Evolutionary conservation across 208 protist genomes (phyloP).

Genomic region (Angomonas ambiguus): DNA sequence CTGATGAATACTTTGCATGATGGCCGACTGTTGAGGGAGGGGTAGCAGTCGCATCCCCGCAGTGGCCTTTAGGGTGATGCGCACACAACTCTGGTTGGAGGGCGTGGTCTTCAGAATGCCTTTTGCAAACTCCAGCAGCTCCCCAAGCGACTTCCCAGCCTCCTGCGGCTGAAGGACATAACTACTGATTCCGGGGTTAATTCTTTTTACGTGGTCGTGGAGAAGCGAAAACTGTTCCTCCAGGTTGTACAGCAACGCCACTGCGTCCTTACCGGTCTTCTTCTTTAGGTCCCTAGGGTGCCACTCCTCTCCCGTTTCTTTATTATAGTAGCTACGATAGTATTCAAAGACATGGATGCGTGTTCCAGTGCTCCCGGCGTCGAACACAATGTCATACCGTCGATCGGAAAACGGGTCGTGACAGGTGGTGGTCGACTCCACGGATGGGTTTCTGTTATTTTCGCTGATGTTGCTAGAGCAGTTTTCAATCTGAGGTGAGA

Average conservation of each 20-base stretch:
- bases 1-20: slow-evolving; percentile 27
- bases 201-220: slow-evolving; percentile 33
- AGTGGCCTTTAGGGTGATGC: slow-evolving; percentile 56
- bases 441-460: not conserved
- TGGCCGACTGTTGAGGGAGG: slow-evolving; percentile 10
- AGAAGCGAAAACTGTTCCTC: slow-evolving; percentile 16
- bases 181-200: slow-evolving; percentile 47
- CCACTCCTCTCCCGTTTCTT: not conserved
- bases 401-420: slow-evolving; percentile 7
- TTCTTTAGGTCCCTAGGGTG: not conserved
- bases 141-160: slow-evolving; percentile 18
- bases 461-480: not conserved
- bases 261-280: not conserved
- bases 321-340: slow-evolving; percentile 14
- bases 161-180: slow-evolving; percentile 19
- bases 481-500: not conserved
- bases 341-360: slow-evolving; percentile 64
- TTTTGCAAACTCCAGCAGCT: slow-evolving; percentile 29
- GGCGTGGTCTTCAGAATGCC: slow-evolving; percentile 21
- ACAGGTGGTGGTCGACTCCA: not conserved
- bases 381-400: slow-evolving; percentile 55
- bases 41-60: slow-evolving; percentile 57
- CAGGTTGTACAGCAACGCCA: not conserved
- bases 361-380: slow-evolving; percentile 71
- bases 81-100: slow-evolving; percentile 22